These are phyloP conservation scores for Apiospora phragmitis DNA, from an alignment of 2,329 filamentous ascomycete genomes.

Conservation along the genomic window DNA sequence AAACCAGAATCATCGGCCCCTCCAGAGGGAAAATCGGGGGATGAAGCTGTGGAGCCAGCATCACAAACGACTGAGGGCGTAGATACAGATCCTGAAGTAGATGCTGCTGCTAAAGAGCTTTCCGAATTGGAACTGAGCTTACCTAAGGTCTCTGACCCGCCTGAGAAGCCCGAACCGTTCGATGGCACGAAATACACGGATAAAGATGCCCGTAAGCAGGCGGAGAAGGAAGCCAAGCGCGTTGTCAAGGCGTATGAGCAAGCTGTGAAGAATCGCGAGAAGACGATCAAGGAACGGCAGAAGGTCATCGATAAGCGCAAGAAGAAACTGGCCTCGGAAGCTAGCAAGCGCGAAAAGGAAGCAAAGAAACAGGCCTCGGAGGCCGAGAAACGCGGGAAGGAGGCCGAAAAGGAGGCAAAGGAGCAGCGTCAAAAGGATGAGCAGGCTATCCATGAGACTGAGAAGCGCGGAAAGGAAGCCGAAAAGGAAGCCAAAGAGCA, in stretches of 20 bases:
- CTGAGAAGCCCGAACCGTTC: constrained; percentile 54
- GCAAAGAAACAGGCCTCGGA: constrained; percentile 30
- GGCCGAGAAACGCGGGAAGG: constrained; percentile 37
- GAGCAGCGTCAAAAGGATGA: constrained; percentile 24
- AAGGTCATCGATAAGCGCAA: constrained; percentile 59
- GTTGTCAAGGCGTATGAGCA: constrained; percentile 65
- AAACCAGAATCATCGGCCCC: background rate
- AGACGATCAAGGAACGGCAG: constrained; percentile 61
- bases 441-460: constrained; percentile 15
- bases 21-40: background rate
- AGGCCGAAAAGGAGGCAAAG: constrained; percentile 36
- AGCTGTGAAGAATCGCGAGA: constrained; percentile 66
- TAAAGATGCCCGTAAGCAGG: constrained; percentile 65
- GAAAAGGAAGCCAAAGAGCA: background rate
- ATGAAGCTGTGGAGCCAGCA: background rate
- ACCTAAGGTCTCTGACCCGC: constrained; percentile 48
- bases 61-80: background rate
- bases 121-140: constrained; percentile 30
- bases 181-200: constrained; percentile 61
- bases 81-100: background rate
- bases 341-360: constrained; percentile 42
- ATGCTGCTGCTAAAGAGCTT: constrained; percentile 6
- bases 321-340: constrained; percentile 44
- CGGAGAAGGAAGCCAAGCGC: constrained; percentile 66
- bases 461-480: background rate